These are phyloP conservation scores for Sporothrix inflata DNA, from an alignment of 2,329 filamentous ascomycete genomes.

Conservation along the genomic window DNA sequence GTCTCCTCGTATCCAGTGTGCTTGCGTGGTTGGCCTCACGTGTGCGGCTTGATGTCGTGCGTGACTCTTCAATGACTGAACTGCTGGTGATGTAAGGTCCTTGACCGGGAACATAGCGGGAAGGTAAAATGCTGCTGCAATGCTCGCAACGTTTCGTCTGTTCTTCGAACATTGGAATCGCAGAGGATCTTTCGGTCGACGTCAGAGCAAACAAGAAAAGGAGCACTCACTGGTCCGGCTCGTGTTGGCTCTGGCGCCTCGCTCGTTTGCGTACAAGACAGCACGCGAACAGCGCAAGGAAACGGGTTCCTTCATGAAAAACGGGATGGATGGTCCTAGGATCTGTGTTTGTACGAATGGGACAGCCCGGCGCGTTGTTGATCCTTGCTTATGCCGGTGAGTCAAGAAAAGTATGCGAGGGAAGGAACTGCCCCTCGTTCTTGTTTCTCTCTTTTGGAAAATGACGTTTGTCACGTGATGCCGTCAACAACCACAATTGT, in stretches of 20 bases:
- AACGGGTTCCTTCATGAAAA: background rate
- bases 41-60: no score
- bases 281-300: background rate
- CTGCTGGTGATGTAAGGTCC: background rate
- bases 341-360: background rate
- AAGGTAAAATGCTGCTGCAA: background rate
- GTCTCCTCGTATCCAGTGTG: background rate
- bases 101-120: background rate
- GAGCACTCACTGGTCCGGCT: background rate
- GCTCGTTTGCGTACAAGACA: background rate
- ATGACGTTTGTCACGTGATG: constrained; percentile 7
- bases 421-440: constrained; percentile 4
- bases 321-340: background rate
- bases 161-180: background rate
- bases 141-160: background rate
- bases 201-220: background rate
- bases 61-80: background rate
- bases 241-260: background rate
- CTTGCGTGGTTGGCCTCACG: background rate
- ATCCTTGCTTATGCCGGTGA: constrained; percentile 7
- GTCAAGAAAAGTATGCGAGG: background rate
- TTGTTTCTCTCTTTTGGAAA: background rate
- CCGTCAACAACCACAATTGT: background rate
- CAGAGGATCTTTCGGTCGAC: background rate
- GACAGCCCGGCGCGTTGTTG: background rate